phyloP scores from a whole-genome alignment of 352 stramenopile species.

The Pythium insidiosum region DNA sequence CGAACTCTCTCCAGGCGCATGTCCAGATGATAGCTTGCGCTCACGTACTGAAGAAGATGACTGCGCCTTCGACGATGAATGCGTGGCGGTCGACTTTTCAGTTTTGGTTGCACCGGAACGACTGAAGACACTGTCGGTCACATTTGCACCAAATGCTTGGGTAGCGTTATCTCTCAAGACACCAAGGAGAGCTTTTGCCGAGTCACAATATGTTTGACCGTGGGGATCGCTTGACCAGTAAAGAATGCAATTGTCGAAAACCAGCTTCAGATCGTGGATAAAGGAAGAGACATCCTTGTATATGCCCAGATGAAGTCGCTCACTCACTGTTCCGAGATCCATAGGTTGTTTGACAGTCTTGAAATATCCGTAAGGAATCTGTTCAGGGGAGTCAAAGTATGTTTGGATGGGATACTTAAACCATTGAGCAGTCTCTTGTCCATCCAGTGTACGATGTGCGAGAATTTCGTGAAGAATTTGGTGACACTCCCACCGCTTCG shows the following conservation, averaged over 20 bases:
- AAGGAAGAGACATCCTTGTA: conserved; percentile 60
- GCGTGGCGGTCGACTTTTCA: conserved; percentile 31
- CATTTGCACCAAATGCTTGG: conserved; percentile 22
- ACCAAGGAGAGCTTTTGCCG: conserved; percentile 44
- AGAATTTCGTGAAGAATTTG: conserved; percentile 76
- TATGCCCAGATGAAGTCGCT: conserved; percentile 50
- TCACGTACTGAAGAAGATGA: too few species aligned
- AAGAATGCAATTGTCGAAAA: conserved; percentile 81
- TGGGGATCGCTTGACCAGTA: conserved; percentile 76
- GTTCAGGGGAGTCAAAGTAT: conserved; percentile 77
- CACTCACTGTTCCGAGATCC: conserved; percentile 76
- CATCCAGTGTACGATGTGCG: conserved; percentile 56
- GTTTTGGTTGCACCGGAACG: too few species aligned
- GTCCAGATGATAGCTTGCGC: too few species aligned
- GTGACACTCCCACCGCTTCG: conserved; percentile 79
- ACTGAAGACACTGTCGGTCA: conserved; percentile 15
- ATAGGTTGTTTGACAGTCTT: conserved; percentile 73
- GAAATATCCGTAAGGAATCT: conserved; percentile 80
- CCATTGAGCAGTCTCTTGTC: conserved; percentile 77
- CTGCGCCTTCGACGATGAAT: conserved; percentile 4
- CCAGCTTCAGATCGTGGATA: conserved; percentile 52
- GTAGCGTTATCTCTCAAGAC: conserved; percentile 40
- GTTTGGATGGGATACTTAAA: conserved; percentile 84
- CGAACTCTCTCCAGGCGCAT: neutral
- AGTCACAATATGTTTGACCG: conserved; percentile 75